Evolutionary conservation across 495 filamentous ascomycete species (phyloP), one percentile per base, ranked within the genome.

Genomic region (Staphylotrichum tortipilum): DNA sequence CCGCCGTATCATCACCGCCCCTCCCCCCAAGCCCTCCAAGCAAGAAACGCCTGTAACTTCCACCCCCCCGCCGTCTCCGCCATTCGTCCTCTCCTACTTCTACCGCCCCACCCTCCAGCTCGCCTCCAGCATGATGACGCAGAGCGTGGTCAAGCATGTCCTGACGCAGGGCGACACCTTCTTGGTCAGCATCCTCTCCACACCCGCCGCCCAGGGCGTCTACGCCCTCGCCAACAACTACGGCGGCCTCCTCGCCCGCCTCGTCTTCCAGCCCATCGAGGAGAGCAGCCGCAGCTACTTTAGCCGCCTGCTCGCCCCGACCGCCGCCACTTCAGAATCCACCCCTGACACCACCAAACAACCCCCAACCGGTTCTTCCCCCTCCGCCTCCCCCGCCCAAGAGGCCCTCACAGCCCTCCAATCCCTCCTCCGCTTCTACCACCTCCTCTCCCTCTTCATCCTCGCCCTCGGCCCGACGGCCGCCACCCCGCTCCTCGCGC

Each of bases 171-270:
- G 90, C 24, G 92, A 99, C 73, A 84, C 87, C 9, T 78, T 96
- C 60, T 78, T 97, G 26, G 84, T 99, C 29, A 78, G 85, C 23
- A 67, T 79, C 41, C 70, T 97, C 49, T 81, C 88, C 21, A 79
- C 83, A 2, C 75, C 88, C 5, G 71, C 77, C 31, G 85, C 88
- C 10, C 91, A 97, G 68, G 92, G 92, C n/a, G 82, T 88, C 15
- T 99, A 97, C 66, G 85, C 89, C 0, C 74, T 99, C 3, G 92
- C 91, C 24, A 83, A 86, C 43, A 96, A 96, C 61, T 99, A 99
- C 70, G 92, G 94, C 34, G 85, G 88, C 7, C 78, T 99, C 3
- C 66, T 94, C 43, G 92, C 94, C 3, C 83, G 92, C 11, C 79
- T 96, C 48, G 67, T 99, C 47, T 92, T 99, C 64, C 92, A 96